Evolutionary conservation across 192 early-diverging fungal species (phyloP).

Genomic region (Backusella tuberculispora): DNA sequence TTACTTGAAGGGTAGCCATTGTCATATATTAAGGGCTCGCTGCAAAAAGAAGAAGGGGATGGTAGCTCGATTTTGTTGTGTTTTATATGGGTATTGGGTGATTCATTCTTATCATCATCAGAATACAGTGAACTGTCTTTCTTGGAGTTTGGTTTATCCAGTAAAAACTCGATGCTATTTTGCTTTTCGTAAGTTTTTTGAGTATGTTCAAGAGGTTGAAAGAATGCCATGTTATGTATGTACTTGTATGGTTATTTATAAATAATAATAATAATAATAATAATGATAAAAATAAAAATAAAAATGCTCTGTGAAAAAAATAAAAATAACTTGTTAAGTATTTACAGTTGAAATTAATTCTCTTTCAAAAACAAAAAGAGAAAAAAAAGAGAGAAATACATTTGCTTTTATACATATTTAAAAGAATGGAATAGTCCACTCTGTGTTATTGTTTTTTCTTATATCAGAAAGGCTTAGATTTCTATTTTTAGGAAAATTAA

Average conservation of each 20-base stretch:
- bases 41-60: conserved; percentile 12
- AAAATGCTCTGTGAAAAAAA: not conserved
- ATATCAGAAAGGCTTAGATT: conserved; percentile 10
- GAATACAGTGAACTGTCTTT: not conserved
- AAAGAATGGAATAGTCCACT: not conserved
- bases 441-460: not conserved
- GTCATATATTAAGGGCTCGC: conserved; percentile 15
- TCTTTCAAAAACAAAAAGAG: not conserved
- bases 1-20: conserved; percentile 10
- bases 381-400: not conserved
- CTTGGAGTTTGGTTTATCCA: conserved; percentile 5
- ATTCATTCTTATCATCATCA: not conserved
- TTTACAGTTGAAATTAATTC: conserved; percentile 11
- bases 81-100: not conserved
- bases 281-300: not conserved
- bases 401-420: not conserved
- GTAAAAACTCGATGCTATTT: conserved; percentile 9
- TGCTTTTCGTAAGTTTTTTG: conserved; percentile 17
- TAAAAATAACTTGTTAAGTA: not conserved
- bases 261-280: not conserved
- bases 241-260: not conserved
- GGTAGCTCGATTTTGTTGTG: not conserved
- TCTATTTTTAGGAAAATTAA: conserved; percentile 12
- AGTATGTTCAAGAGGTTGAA: conserved; percentile 12
- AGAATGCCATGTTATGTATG: conserved; percentile 1